Base-by-base conservation (phyloP, 139 green algal species). In the Tetraselmis striata region DNA sequence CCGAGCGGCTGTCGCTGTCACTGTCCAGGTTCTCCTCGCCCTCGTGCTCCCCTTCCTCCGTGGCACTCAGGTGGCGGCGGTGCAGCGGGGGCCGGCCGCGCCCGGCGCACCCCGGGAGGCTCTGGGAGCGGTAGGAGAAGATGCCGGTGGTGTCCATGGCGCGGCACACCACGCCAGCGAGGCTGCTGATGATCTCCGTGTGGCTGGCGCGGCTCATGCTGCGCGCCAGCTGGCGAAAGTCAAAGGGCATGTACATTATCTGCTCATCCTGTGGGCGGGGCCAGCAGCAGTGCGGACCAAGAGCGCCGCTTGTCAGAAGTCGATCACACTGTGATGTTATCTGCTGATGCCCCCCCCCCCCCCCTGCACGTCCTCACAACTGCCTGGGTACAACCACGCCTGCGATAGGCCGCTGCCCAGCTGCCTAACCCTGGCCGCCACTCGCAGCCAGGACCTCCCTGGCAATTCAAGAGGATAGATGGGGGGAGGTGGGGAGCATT, bases 61-160 rank as follows among this genome's bases (percentile, higher is more conserved):
- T 67, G 5, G 45, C 5, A 18, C 45, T 67, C 45, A 67, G 45
- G 11, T 67, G 45, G 45, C 45, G 18, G 11, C 45, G 45, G 45
- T 67, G 45, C 45, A 18, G 11, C 45, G 11, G 23, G 28, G 5
- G 75, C 75, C 18, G 28, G 28, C 28, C 11, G 75, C 28, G 75
- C 75, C n/a, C n/a, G n/a, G n/a, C 11, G 28, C 28, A 67, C 11
- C 45, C 45, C 11, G 30, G 80, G 30, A 83, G 32, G 79, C 27
- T 83, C 28, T 79, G 80, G 80, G 74, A 29, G 76, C 28, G 45
- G 59, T 80, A 86, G 83, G 76, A 88, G 58, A 86, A 90, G 31
- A 90, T 78, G 59, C 84, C 81, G n/a, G 85, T 90, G 29, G 76
- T 31, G 31, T 81, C 77, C 1, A 90, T 28, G 30, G 77, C 77